phyloP scores from a whole-genome alignment of 768 basidiomycete genomes.

The Lactifluus pinguis region DNA sequence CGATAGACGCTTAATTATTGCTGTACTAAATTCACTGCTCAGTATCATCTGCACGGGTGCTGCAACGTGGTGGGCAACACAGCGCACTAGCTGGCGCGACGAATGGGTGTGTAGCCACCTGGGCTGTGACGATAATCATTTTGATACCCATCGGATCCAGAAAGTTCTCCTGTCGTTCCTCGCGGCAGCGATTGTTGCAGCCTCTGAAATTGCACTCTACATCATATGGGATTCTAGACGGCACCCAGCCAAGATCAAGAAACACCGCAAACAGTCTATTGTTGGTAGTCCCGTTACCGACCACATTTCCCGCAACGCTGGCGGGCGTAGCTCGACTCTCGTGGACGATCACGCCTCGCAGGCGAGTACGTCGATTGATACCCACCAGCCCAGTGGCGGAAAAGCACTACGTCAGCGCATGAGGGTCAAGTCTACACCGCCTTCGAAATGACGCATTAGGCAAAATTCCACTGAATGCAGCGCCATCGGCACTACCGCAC shows the following conservation, averaged over 20 bases:
- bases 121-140: not conserved
- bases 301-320: not conserved
- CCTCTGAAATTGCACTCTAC: slow-evolving; percentile 61
- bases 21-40: slow-evolving; percentile 60
- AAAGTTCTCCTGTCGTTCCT: slow-evolving; percentile 53
- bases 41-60: slow-evolving; percentile 59
- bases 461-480: no score
- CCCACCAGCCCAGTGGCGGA: not conserved
- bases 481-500: not conserved
- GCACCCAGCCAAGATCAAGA: not conserved
- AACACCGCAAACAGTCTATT: not conserved
- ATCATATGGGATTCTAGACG: slow-evolving; percentile 54
- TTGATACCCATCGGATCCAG: slow-evolving; percentile 19
- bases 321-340: not conserved
- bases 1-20: slow-evolving; percentile 60
- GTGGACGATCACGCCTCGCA: not conserved
- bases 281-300: not conserved
- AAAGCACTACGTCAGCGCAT: slow-evolving; percentile 6
- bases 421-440: not conserved
- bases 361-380: slow-evolving; percentile 3
- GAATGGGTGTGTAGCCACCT: slow-evolving; percentile 57
- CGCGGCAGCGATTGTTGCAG: slow-evolving; percentile 55
- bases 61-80: slow-evolving; percentile 68
- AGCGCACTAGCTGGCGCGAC: slow-evolving; percentile 49
- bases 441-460: not conserved